A percentile compares a stretch with the other conserved stretches of the same genome.
These are phyloP conservation scores for Suillus occidentalis DNA, from an alignment of 768 basidiomycete species.

Conservation along the genomic window DNA sequence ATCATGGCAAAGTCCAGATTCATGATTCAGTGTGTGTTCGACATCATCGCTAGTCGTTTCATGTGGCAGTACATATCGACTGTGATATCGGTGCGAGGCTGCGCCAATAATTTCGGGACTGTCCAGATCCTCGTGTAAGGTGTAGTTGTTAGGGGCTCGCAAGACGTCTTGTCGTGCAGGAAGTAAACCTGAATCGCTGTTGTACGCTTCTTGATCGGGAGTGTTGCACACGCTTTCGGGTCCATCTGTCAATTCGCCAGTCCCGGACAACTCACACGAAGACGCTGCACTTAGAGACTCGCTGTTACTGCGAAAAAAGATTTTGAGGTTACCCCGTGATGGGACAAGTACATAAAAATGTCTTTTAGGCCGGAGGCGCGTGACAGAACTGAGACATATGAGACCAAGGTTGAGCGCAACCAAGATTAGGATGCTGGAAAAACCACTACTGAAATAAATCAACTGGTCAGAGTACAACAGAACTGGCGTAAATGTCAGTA, in stretches of 20 bases:
- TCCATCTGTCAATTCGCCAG: background rate
- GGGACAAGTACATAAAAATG: background rate
- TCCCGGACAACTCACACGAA: background rate
- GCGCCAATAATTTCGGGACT: background rate
- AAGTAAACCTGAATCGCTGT: background rate
- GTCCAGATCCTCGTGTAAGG: background rate
- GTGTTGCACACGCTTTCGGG: background rate
- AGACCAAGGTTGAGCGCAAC: background rate
- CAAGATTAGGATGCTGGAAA: background rate
- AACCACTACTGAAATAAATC: background rate
- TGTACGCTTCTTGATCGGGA: background rate
- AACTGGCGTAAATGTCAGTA: background rate
- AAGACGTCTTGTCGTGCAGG: background rate
- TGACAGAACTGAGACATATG: background rate
- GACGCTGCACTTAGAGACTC: background rate
- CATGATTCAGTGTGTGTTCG: background rate
- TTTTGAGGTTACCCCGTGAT: background rate
- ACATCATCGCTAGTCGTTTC: background rate
- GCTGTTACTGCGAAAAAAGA: background rate
- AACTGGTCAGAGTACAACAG: background rate
- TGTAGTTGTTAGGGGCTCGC: background rate
- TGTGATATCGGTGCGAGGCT: too few relatives aligned
- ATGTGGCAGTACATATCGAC: background rate
- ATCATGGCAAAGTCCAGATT: background rate
- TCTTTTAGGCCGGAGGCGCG: background rate